Evolutionary conservation across 2,329 filamentous ascomycete species (phyloP).

Genomic region (Ascochyta koolunga): DNA sequence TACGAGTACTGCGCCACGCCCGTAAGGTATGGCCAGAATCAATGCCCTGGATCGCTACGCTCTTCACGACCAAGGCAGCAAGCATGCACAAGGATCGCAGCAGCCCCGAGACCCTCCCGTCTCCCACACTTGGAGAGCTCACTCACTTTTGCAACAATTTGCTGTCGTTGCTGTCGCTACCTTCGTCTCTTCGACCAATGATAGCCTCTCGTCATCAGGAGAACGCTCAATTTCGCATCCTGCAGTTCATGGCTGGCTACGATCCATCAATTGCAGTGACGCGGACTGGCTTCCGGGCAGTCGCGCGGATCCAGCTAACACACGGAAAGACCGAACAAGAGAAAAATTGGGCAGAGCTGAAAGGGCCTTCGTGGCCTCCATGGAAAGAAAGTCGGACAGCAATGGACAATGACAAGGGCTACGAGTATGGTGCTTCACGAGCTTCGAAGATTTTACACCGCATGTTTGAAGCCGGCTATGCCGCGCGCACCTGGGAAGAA

Average conservation of each 20-base stretch:
- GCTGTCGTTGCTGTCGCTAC: constrained; percentile 56
- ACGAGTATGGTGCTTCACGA: constrained; percentile 62
- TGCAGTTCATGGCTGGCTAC: constrained; percentile 63
- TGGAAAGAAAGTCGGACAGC: constrained; percentile 68
- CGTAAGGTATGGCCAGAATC: constrained; percentile 40
- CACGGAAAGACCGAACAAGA: constrained; percentile 63
- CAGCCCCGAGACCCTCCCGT: neutral
- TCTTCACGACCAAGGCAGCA: constrained; percentile 33
- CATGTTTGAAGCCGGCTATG: constrained; percentile 67
- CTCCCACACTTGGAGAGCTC: constrained; percentile 23
- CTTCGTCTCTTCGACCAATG: constrained; percentile 57
- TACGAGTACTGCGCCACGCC: constrained; percentile 40
- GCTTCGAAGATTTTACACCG: constrained; percentile 61
- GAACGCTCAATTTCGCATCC: constrained; percentile 62
- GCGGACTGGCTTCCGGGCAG: constrained; percentile 62
- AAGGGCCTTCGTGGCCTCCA: constrained; percentile 67
- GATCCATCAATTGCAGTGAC: constrained; percentile 62
- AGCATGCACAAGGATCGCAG: constrained; percentile 18
- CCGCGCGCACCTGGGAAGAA: constrained; percentile 57
- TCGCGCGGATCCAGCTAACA: constrained; percentile 62
- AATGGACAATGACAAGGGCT: constrained; percentile 63
- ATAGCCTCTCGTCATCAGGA: constrained; percentile 58
- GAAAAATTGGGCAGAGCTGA: constrained; percentile 63
- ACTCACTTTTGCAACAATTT: constrained; percentile 57
- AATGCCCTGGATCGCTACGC: constrained; percentile 38